Conservation (phyloP, 2,329 filamentous ascomycete genomes). For the Stagonosporopsis tanaceti region DNA sequence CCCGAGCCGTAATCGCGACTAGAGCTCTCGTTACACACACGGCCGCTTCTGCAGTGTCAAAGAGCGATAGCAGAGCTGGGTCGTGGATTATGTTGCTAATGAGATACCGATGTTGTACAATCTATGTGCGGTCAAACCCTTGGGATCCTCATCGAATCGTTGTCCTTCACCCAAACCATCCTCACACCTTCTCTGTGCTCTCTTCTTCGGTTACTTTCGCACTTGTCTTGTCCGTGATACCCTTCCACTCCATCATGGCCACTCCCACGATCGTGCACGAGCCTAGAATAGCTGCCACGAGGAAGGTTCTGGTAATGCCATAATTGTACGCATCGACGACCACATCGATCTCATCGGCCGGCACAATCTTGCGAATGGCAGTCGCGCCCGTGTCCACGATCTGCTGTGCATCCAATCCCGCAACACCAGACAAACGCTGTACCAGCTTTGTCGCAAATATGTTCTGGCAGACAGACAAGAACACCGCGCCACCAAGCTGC, state of each 20-base stretch:
- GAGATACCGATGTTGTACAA: not conserved
- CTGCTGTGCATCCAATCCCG: slow-evolving; percentile 26
- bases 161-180: not conserved
- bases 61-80: not conserved
- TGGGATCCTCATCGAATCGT: not conserved
- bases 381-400: slow-evolving; percentile 59
- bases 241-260: slow-evolving; percentile 67
- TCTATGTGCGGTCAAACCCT: not conserved
- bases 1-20: slow-evolving; percentile 77
- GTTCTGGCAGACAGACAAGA: slow-evolving; percentile 56
- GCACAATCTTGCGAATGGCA: slow-evolving; percentile 63
- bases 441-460: slow-evolving; percentile 36
- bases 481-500: slow-evolving; percentile 57
- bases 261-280: slow-evolving; percentile 63
- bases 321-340: slow-evolving; percentile 71
- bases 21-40: not conserved
- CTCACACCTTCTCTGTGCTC: slow-evolving; percentile 2
- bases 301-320: slow-evolving; percentile 65
- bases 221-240: slow-evolving; percentile 59
- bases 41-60: not conserved
- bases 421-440: slow-evolving; percentile 28
- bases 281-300: slow-evolving; percentile 64
- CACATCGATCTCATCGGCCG: slow-evolving; percentile 56
- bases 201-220: not conserved
- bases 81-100: not conserved